Base-by-base conservation (phyloP, 805 yeast genomes). In the Cyberlindnera euphorbiiphila region DNA sequence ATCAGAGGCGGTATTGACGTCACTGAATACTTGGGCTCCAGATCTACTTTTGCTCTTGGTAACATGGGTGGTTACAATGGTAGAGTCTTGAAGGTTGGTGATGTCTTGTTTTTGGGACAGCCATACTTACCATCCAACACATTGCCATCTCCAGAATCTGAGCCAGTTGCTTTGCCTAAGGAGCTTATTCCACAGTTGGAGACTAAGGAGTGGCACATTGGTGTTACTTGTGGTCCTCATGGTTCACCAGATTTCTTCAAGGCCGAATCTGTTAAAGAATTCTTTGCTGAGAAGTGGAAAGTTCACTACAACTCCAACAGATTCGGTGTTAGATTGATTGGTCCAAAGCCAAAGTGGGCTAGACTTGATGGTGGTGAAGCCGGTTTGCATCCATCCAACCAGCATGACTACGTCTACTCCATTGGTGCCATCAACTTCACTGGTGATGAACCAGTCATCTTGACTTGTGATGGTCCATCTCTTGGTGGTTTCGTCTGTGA, bases 291-390 rank as follows among this genome's bases (percentile, higher is more conserved):
- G 36, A 76, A 74, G 43, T 91, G 98, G 98, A 91, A 88, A 62
- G 88, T 91, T 34, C 98, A 93, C 61, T 93, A 93, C 71, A 91
- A 91, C 65, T 89, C 98, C 22, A 91, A 91, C 66, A 76, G 98
- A 60, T 91, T 91, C 62, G 98, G 98, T 59, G 95, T 91, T 24
- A 77, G 98, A 57, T 70, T 91, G 50, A 79, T 84, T 48, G 97
- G 97, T 30, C 98, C 98, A 41, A 91, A 88, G 62, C 98, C 98
- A 10, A 72, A 76, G 56, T 93, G 98, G 98, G 96, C 97, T 10
- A 78, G 98, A 66, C 60, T 72, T 9, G 96, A 88, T 59, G 98
- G 98, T 65, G 98, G 98, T 43, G 96, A 88, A 54, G 98, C 93
- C 41, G 98, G 98, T 40, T 71, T 91, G 56, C 98, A 91, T 67